These are phyloP conservation scores for Tinospora cordifolia DNA, from an alignment of 164 flowering plant genomes.

Conservation along the genomic window DNA sequence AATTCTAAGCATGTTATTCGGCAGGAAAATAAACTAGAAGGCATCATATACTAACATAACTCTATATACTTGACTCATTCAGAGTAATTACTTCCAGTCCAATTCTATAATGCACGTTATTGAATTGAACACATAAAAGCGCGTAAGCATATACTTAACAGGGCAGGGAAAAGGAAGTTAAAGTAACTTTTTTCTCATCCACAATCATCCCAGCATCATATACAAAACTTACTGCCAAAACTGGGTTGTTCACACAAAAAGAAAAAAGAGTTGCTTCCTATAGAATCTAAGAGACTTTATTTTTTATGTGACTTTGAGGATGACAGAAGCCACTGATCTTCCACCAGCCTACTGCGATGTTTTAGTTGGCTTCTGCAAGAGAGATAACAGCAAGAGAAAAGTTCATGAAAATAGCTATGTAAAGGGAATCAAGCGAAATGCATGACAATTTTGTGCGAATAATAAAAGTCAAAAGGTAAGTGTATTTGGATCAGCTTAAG, in stretches of 20 bases:
- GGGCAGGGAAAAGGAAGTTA: neutral
- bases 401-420: neutral
- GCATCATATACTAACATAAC: too few relatives aligned
- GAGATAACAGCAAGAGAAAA: neutral
- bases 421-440: neutral
- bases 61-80: neutral
- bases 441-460: neutral
- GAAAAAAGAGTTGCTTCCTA: neutral
- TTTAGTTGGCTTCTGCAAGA: conserved; percentile 33
- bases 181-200: neutral
- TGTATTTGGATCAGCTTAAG: too few relatives aligned
- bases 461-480: neutral
- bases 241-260: conserved; percentile 10
- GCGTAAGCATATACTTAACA: neutral
- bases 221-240: conserved; percentile 1
- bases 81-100: neutral
- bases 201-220: neutral
- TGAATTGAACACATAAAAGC: neutral
- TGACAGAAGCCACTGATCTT: conserved; percentile 9
- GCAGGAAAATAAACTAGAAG: too few relatives aligned
- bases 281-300: conserved; percentile 27
- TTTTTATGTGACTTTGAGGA: conserved; percentile 16
- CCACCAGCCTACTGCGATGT: conserved; percentile 28
- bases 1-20: too few relatives aligned
- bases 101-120: neutral